Percentiles rank a stretch among this genome's conserved stretches.
phyloP scores from a whole-genome alignment of 2,329 filamentous ascomycete genomes.

The Pseudocercospora eumusae region DNA sequence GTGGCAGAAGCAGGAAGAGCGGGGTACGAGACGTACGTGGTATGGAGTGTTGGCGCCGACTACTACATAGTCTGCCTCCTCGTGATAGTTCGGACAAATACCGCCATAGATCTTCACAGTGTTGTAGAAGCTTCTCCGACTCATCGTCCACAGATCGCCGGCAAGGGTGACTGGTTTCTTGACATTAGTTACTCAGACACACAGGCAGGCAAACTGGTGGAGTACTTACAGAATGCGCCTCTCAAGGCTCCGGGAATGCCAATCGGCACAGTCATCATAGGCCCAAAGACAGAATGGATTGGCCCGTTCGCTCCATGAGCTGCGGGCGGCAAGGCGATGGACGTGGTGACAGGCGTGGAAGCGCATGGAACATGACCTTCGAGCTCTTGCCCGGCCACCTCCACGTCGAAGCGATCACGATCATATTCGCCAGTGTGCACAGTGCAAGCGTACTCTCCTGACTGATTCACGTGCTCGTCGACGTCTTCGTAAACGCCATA shows the following conservation, averaged over 20 bases:
- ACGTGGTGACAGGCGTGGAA: neutral
- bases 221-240: neutral
- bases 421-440: neutral
- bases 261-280: constrained; percentile 1
- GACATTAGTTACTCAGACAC: neutral
- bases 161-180: neutral
- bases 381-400: neutral
- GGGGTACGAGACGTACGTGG: neutral
- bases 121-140: constrained; percentile 1
- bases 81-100: neutral
- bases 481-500: neutral
- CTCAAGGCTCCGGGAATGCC: neutral
- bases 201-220: neutral
- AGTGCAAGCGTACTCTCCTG: neutral
- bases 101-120: neutral
- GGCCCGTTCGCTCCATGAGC: neutral
- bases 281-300: neutral
- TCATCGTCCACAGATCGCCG: neutral
- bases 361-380: neutral
- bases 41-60: neutral
- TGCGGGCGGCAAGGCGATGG: neutral
- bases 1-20: neutral
- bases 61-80: neutral
- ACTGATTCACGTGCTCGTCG: neutral
- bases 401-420: neutral